Conservation (phyloP, 2,329 filamentous ascomycete genomes). For the Sphaceloma murrayae region DNA sequence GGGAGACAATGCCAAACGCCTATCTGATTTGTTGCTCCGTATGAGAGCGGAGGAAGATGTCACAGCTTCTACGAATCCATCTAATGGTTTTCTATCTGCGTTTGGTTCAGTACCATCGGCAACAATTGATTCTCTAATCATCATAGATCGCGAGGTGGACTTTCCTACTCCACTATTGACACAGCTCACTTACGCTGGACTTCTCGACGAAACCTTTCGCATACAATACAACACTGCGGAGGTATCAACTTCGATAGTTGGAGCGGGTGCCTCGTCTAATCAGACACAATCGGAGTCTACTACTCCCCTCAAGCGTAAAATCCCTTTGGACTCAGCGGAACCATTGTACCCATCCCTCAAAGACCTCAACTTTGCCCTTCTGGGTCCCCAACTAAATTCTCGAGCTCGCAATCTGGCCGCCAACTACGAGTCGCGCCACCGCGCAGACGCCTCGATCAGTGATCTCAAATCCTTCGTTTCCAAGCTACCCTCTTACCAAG, state of each 20-base stretch:
- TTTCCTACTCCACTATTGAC: conserved; percentile 86
- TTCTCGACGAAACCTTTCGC: conserved; percentile 87
- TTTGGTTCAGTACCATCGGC: conserved; percentile 74
- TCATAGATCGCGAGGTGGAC: conserved; percentile 92
- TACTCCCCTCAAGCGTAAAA: conserved; percentile 60
- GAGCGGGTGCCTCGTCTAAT: conserved; percentile 43
- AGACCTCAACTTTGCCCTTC: conserved; percentile 90
- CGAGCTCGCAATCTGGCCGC: conserved; percentile 75
- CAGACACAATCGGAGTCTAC: conserved; percentile 21
- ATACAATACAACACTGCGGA: conserved; percentile 91
- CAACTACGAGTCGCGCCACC: conserved; percentile 79
- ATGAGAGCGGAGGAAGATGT: conserved; percentile 87
- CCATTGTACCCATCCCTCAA: conserved; percentile 79
- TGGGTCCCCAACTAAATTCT: conserved; percentile 80
- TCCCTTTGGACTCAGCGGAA: conserved; percentile 81
- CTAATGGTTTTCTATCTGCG: conserved; percentile 39
- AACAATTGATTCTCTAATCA: conserved; percentile 79
- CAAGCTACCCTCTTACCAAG: conserved; percentile 82
- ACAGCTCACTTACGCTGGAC: conserved; percentile 90
- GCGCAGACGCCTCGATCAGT: conserved; percentile 70
- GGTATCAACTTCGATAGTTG: conserved; percentile 81
- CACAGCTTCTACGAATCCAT: conserved; percentile 31
- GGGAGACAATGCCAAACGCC: conserved; percentile 81
- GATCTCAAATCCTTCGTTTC: conserved; percentile 94
- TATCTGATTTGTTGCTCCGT: conserved; percentile 76